These are phyloP conservation scores for Starmerella stigmatis DNA, from an alignment of 805 yeast genomes.

Conservation along the genomic window DNA sequence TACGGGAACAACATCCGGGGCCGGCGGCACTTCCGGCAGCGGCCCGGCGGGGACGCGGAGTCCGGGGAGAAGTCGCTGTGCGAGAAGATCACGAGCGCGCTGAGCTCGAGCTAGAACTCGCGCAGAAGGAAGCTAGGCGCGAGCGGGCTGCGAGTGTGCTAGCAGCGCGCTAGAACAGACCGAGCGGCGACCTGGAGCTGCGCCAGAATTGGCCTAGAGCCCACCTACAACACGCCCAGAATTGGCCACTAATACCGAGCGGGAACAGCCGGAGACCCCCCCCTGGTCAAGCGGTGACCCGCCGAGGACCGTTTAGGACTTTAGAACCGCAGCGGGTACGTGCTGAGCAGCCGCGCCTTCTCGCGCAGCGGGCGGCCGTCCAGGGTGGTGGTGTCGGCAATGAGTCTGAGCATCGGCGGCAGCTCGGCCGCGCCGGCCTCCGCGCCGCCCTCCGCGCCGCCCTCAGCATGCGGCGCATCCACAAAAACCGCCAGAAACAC, in stretches of 20 bases:
- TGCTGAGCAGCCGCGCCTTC: slow-evolving; percentile 1
- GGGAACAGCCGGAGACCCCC: too few relatives aligned
- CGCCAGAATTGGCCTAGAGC: too few relatives aligned
- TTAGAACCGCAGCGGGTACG: slow-evolving; percentile 4
- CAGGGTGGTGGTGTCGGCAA: neutral
- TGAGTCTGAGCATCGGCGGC: neutral
- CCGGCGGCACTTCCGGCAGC: slow-evolving; percentile 7
- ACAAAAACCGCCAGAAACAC: neutral
- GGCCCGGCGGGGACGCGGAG: neutral
- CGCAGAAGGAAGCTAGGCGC: too few relatives aligned
- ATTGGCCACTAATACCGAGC: too few relatives aligned
- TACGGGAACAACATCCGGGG: slow-evolving; percentile 39
- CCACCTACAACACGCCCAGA: too few relatives aligned
- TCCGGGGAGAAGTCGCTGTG: slow-evolving; percentile 5
- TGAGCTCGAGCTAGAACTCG: neutral
- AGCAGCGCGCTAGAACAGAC: too few relatives aligned
- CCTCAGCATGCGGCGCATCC: too few relatives aligned
- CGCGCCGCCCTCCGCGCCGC: too few relatives aligned
- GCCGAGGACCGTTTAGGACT: neutral
- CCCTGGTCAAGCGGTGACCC: too few relatives aligned
- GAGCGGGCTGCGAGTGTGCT: too few relatives aligned
- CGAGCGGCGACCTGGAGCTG: too few relatives aligned
- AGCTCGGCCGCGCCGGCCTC: too few relatives aligned
- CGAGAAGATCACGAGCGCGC: slow-evolving; percentile 7
- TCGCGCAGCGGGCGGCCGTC: neutral